phyloP scores from a whole-genome alignment of 306 rosid genomes.

The Casuarina cunninghamiana region DNA sequence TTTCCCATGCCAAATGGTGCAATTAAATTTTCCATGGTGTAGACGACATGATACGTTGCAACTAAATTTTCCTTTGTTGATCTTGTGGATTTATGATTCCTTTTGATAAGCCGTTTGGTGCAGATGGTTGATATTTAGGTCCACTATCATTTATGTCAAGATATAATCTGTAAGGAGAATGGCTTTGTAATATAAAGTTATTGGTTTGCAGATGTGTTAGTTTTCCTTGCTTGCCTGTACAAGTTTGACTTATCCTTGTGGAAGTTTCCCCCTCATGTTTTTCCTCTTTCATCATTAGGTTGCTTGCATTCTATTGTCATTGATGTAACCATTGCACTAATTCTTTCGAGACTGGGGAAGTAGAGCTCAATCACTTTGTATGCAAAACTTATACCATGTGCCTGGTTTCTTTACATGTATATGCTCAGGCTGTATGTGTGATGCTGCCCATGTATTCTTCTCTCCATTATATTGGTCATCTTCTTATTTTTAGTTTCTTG shows the following conservation, averaged over 20 bases:
- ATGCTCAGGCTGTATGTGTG: background rate
- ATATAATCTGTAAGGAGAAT: too few relatives aligned
- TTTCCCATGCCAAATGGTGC: background rate
- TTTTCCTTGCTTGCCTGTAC: background rate
- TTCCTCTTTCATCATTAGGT: background rate
- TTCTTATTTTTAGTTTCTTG: constrained; percentile 17
- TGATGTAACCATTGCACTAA: background rate
- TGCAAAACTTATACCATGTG: background rate
- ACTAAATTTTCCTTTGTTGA: background rate
- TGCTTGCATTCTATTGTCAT: background rate
- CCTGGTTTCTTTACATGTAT: background rate
- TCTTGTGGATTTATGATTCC: background rate
- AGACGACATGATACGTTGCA: background rate
- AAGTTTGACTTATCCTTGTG: background rate
- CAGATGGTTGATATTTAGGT: background rate
- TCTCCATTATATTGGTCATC: background rate
- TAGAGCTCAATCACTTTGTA: background rate
- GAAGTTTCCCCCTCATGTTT: background rate
- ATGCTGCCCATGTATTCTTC: background rate
- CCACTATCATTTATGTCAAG: background rate
- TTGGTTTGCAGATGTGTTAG: background rate
- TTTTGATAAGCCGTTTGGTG: background rate
- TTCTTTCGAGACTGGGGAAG: background rate
- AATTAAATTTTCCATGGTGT: background rate
- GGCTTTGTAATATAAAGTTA: background rate